These are phyloP conservation scores for Poa annua DNA, from an alignment of 176 grass and related monocot species.

Conservation along the genomic window DNA sequence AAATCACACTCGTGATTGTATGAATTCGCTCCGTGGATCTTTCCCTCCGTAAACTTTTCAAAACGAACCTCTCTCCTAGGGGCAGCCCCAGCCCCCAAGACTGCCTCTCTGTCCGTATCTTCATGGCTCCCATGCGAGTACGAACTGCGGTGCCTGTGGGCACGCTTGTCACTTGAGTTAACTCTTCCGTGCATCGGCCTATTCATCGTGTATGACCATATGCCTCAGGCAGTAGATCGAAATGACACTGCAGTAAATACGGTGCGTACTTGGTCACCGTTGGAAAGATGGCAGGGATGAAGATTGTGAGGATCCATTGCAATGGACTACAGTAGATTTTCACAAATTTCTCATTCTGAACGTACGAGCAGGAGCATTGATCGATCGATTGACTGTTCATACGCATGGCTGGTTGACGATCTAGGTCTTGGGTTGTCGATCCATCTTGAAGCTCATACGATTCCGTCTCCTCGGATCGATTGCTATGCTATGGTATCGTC, in stretches of 20 bases:
- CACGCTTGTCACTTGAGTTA: not conserved
- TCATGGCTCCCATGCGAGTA: not conserved
- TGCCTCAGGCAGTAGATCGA: too few relatives aligned
- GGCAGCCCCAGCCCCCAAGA: not conserved
- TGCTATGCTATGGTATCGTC: not conserved
- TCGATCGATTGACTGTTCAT: not conserved
- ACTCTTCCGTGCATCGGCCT: too few relatives aligned
- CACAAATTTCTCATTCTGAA: not conserved
- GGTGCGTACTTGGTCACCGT: not conserved
- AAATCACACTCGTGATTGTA: too few relatives aligned
- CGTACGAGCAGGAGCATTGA: not conserved
- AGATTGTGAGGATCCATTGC: not conserved
- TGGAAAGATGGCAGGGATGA: not conserved
- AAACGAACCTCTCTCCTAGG: not conserved
- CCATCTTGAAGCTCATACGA: not conserved
- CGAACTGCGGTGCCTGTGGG: not conserved
- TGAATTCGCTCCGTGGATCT: not conserved
- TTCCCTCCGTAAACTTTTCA: conserved; percentile 50
- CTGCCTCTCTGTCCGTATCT: not conserved
- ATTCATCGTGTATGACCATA: too few relatives aligned
- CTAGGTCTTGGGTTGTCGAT: not conserved
- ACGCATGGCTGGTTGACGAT: not conserved
- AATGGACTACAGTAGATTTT: too few relatives aligned
- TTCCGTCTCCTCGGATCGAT: not conserved
- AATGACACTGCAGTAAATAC: not conserved